Conservation (phyloP, 2,329 filamentous ascomycete species). For the Gliomastix tumulicola region DNA sequence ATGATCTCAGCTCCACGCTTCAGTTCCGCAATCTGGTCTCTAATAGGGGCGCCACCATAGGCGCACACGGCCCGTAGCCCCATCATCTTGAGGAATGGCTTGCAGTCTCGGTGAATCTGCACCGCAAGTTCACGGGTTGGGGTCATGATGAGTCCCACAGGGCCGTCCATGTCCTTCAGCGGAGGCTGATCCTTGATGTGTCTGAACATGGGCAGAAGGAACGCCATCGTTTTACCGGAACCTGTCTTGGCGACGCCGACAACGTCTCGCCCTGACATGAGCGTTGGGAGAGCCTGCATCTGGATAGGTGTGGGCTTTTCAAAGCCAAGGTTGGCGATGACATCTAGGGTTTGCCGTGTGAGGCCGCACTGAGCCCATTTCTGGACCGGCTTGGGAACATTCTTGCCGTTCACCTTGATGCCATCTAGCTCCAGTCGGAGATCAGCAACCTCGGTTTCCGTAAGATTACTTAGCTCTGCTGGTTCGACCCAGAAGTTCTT, state of each 20-base stretch:
- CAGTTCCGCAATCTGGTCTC: slow-evolving; percentile 93
- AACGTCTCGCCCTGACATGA: slow-evolving; percentile 94
- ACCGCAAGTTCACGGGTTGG: slow-evolving; percentile 90
- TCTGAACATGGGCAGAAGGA: slow-evolving; percentile 92
- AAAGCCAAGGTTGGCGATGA: slow-evolving; percentile 75
- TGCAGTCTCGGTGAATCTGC: slow-evolving; percentile 92
- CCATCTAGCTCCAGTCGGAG: slow-evolving; percentile 85
- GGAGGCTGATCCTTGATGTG: slow-evolving; percentile 92
- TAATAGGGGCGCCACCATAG: slow-evolving; percentile 92
- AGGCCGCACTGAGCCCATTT: slow-evolving; percentile 97
- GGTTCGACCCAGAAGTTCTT: slow-evolving; percentile 96
- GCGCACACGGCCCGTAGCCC: slow-evolving; percentile 83
- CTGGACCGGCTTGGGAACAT: slow-evolving; percentile 87
- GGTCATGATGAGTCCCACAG: slow-evolving; percentile 83
- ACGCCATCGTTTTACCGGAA: slow-evolving; percentile 95
- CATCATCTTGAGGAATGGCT: slow-evolving; percentile 84
- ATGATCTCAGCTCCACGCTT: slow-evolving; percentile 94
- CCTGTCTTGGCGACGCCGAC: slow-evolving; percentile 97
- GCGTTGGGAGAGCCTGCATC: slow-evolving; percentile 85
- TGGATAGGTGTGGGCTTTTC: slow-evolving; percentile 91
- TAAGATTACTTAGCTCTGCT: slow-evolving; percentile 73
- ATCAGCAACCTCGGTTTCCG: slow-evolving; percentile 74
- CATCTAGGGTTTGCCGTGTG: slow-evolving; percentile 78
- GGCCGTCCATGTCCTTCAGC: slow-evolving; percentile 77
- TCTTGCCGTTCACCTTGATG: slow-evolving; percentile 84